A percentile compares a stretch with the other conserved stretches of the same genome.
Conservation (phyloP, 2,329 filamentous ascomycete genomes). For the Colletotrichum gigasporum region DNA sequence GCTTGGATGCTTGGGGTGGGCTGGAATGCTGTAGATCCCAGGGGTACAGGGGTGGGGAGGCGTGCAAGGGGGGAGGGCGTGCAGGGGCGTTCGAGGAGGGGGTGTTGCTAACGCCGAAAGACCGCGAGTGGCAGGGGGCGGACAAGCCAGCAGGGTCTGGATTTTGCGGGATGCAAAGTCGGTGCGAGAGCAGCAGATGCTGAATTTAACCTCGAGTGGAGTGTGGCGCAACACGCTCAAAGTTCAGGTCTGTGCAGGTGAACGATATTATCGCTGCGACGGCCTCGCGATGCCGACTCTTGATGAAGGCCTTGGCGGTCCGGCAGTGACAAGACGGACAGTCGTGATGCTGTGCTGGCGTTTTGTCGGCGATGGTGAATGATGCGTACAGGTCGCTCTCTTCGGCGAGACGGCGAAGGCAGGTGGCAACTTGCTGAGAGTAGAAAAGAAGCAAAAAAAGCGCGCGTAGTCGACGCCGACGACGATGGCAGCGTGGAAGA, state of each 20-base stretch:
- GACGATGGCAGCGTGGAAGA: slow-evolving; percentile 13
- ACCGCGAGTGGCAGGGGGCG: slow-evolving; percentile 18
- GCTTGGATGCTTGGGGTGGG: slow-evolving; percentile 33
- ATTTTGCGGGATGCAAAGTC: slow-evolving; percentile 27
- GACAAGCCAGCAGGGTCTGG: slow-evolving; percentile 29
- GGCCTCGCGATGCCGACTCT: not conserved
- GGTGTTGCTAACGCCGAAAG: not conserved
- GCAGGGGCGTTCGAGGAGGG: slow-evolving; percentile 2
- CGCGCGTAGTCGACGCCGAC: not conserved
- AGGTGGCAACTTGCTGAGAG: slow-evolving; percentile 2
- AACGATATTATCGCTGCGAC: not conserved
- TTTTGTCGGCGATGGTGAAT: not conserved
- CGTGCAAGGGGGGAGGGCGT: slow-evolving; percentile 22
- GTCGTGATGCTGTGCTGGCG: not conserved
- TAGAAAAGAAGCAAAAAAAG: not conserved
- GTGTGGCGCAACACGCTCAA: slow-evolving; percentile 11
- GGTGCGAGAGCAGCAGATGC: slow-evolving; percentile 17
- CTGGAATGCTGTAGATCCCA: slow-evolving; percentile 32
- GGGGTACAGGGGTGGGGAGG: slow-evolving; percentile 26
- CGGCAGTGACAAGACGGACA: not conserved
- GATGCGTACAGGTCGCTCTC: not conserved
- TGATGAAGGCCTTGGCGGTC: not conserved
- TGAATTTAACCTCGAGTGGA: slow-evolving; percentile 18
- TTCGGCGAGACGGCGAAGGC: slow-evolving; percentile 13
- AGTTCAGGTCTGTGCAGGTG: not conserved